Conservation (phyloP, 805 yeast genomes). For the Suhomyces emberorum region DNA sequence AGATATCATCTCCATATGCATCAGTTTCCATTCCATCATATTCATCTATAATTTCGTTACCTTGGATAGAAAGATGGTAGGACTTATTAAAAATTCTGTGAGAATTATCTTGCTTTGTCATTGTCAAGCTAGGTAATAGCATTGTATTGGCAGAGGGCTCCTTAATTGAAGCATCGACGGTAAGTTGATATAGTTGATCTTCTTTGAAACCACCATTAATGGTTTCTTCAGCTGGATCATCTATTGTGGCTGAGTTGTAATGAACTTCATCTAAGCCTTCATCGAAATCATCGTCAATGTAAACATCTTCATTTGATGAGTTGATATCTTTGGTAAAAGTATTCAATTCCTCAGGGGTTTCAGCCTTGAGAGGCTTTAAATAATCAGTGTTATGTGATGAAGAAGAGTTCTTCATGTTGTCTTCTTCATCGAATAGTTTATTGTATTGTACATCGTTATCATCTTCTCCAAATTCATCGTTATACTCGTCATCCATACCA, state of each 20-base stretch:
- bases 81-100: slow-evolving; percentile 18
- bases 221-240: not conserved
- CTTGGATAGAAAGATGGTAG: slow-evolving; percentile 28
- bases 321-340: slow-evolving; percentile 11
- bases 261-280: slow-evolving; percentile 2
- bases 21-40: slow-evolving; percentile 3
- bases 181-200: not conserved
- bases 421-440: slow-evolving; percentile 18
- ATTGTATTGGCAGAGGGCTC: not conserved
- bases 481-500: slow-evolving; percentile 36
- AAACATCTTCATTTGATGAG: slow-evolving; percentile 16
- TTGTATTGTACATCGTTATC: slow-evolving; percentile 27
- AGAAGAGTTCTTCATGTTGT: not conserved
- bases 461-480: slow-evolving; percentile 24
- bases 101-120: not conserved
- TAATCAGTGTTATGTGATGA: not conserved
- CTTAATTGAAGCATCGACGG: not conserved
- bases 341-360: not conserved
- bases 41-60: slow-evolving; percentile 9
- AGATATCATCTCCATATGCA: slow-evolving; percentile 31
- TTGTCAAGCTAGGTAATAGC: not conserved
- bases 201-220: not conserved
- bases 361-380: not conserved
- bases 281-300: not conserved
- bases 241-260: not conserved